Base-by-base conservation (phyloP, 257 asterid genomes). In the Ophiorrhiza pumila region DNA sequence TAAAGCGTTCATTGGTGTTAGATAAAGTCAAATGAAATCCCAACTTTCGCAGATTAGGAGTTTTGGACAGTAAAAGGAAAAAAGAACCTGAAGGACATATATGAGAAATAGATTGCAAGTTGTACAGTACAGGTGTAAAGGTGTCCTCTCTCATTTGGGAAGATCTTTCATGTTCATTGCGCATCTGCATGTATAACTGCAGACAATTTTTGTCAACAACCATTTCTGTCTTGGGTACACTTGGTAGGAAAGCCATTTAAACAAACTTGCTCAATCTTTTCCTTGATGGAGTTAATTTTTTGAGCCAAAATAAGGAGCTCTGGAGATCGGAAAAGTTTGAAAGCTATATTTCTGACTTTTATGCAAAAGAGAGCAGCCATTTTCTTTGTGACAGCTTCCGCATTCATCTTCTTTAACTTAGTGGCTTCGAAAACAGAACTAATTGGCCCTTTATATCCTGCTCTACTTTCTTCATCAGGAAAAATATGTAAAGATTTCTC, bases 101-200 rank as follows among this genome's bases (percentile, higher is more conserved):
- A 11, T 41, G 68, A 29, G 22, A 27, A 67, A 67, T 27, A 4
- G 71, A 43, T 29, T 67, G 71, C 71, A 67, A 46, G 45, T 67
- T 65, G 4, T 27, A 0, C 4, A 29, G 39, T 32, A 7, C 9
- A 32, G 42, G 17, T 13, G 18, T 11, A 50, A 31, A 13, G 29
- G 34, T 11, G 6, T 7, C 29, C 2, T 22, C 20, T 53, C 31
- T n/a, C 20, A 2, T n/a, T n/a, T 50, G 57, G 13, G 2, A n/a
- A 1, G 12, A 9, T 53, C 20, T 13, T 1, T 22, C 0, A 53
- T 4, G 17, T 12, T 53, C 23, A 5, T 22, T 50, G 22, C 15
- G 25, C 2, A 6, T 50, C 23, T 49, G 39, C 61, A 2, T 6
- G 42, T 3, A 9, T 31, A 7, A 45, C 2, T 4, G 4, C 18